Evolutionary conservation across 306 rosid species (phyloP).

Genomic region (Oxytropis ochrocephala): DNA sequence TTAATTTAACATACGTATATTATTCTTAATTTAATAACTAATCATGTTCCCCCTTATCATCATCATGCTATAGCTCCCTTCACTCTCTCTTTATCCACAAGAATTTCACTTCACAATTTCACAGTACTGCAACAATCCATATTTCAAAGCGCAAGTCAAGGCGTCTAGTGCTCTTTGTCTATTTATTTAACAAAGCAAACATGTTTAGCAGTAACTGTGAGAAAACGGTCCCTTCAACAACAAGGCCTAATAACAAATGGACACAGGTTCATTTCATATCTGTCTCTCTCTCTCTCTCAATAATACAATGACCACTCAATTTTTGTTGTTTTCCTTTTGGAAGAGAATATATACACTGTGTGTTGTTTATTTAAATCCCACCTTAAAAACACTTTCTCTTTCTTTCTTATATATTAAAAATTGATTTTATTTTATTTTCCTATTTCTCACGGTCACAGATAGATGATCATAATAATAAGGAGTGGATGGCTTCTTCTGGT

Average conservation of each 20-base stretch:
- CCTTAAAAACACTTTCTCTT: conserved; percentile 27
- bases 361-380: conserved; percentile 44
- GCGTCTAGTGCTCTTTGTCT: conserved; percentile 55
- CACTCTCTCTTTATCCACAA: conserved; percentile 1
- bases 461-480: conserved; percentile 50
- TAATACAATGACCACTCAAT: conserved; percentile 54
- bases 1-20: too few species aligned
- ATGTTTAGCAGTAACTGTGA: conserved; percentile 60
- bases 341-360: conserved; percentile 63
- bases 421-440: background rate
- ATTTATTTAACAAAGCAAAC: conserved; percentile 22
- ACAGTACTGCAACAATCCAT: background rate
- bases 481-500: conserved; percentile 42
- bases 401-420: background rate
- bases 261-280: conserved; percentile 50
- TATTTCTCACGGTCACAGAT: conserved; percentile 14
- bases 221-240: conserved; percentile 53
- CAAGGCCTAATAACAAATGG: conserved; percentile 54
- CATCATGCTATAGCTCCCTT: conserved; percentile 6
- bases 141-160: conserved; percentile 31
- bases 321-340: conserved; percentile 93
- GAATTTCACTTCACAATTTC: background rate
- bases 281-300: conserved; percentile 46
- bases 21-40: conserved; percentile 7
- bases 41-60: conserved; percentile 14